Evolutionary conservation across 2,329 filamentous ascomycete species (phyloP).

Genomic region (Penicillium sp.): DNA sequence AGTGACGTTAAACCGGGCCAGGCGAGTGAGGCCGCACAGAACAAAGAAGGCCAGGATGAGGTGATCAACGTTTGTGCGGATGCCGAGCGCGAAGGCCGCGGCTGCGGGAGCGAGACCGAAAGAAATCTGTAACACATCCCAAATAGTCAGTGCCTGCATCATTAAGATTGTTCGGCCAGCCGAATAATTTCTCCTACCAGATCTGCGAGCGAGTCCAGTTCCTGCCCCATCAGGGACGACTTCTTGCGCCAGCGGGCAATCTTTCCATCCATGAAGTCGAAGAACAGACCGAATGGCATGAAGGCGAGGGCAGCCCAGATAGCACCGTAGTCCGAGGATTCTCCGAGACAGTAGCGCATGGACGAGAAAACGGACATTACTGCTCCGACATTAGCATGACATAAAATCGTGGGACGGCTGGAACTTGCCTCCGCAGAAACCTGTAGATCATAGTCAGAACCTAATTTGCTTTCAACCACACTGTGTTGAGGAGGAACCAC

Average conservation of each 20-base stretch:
- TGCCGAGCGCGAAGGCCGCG: conserved; percentile 82
- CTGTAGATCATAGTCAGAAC: conserved; percentile 31
- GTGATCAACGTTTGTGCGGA: conserved; percentile 82
- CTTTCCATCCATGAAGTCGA: conserved; percentile 97
- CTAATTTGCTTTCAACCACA: neutral
- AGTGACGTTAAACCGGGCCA: conserved; percentile 97
- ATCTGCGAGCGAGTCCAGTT: conserved; percentile 93
- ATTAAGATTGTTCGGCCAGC: neutral
- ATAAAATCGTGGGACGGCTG: conserved; percentile 17
- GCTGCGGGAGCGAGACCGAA: conserved; percentile 90
- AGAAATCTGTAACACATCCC: conserved; percentile 66
- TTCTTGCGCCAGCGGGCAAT: conserved; percentile 96
- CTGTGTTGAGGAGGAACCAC: neutral
- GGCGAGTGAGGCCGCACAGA: conserved; percentile 85
- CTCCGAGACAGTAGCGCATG: conserved; percentile 83
- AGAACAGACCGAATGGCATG: conserved; percentile 91
- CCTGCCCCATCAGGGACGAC: conserved; percentile 96
- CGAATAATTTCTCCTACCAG: conserved; percentile 59
- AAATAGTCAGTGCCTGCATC: conserved; percentile 5
- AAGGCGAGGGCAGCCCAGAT: conserved; percentile 81
- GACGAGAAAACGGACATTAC: conserved; percentile 96
- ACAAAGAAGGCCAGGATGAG: conserved; percentile 82
- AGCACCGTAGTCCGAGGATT: conserved; percentile 63
- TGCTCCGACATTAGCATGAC: conserved; percentile 20
- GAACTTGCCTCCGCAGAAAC: conserved; percentile 50